Conservation (phyloP, 345 rosid species). For the Rhodamnia rubescens region DNA sequence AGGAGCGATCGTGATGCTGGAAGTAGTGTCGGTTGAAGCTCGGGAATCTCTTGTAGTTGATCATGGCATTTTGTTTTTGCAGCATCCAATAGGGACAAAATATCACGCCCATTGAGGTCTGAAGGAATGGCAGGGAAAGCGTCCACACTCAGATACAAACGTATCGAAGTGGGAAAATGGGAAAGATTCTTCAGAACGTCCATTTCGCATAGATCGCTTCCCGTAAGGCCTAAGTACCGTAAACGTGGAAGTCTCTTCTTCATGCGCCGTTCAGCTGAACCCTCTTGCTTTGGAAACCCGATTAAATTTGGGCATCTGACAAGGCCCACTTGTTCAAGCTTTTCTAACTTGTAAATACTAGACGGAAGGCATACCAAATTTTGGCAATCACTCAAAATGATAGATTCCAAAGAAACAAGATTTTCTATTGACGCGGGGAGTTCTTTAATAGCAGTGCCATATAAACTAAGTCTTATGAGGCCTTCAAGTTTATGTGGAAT, state of each 20-base stretch:
- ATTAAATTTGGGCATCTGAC: neutral
- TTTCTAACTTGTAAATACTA: neutral
- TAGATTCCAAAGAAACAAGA: neutral
- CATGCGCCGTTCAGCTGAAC: neutral
- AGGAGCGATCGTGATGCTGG: neutral
- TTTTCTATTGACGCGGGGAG: neutral
- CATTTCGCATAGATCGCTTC: neutral
- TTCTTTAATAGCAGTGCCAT: neutral
- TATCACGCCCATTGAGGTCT: too few relatives aligned
- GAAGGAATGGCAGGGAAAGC: too few relatives aligned
- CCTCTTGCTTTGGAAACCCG: neutral
- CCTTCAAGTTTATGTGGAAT: neutral
- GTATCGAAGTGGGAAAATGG: too few relatives aligned
- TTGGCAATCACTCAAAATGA: fast-evolving
- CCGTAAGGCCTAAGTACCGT: fast-evolving
- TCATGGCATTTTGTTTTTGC: too few relatives aligned
- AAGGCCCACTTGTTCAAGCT: neutral
- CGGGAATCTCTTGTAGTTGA: too few relatives aligned
- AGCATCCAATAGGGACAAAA: too few relatives aligned
- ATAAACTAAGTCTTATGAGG: neutral
- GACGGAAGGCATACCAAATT: fast-evolving
- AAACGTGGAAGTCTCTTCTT: neutral
- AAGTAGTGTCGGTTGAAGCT: neutral
- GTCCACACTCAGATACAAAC: too few relatives aligned
- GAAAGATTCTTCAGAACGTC: too few relatives aligned